Evolutionary conservation across 1,284 basidiomycete species (phyloP).

Genomic region (Heterobasidion irregulare): DNA sequence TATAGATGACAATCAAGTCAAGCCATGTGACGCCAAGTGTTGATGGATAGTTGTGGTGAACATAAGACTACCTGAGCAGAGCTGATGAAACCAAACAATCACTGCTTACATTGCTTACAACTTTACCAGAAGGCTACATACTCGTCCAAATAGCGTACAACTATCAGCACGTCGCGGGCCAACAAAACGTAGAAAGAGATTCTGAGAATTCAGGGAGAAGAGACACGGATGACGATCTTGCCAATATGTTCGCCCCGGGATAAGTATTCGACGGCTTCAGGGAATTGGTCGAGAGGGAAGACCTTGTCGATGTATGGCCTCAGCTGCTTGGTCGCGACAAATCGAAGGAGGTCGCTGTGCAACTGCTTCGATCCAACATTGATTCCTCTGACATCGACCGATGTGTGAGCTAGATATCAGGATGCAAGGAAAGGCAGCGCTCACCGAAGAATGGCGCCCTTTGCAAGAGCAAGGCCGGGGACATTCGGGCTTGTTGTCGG

Average conservation of each 20-base stretch:
- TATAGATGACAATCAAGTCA: no score
- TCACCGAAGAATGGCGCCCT: neutral
- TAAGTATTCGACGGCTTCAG: slow-evolving; percentile 29
- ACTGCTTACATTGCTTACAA: no score
- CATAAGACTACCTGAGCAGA: no score
- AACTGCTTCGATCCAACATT: slow-evolving; percentile 9
- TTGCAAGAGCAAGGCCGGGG: neutral
- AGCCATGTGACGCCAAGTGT: no score
- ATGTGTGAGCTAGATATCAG: neutral
- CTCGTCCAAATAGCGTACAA: no score
- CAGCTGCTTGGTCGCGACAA: slow-evolving; percentile 22
- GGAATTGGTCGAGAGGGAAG: slow-evolving; percentile 28
- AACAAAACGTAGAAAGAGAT: no score
- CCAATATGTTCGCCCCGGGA: slow-evolving; percentile 25
- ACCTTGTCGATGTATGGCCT: slow-evolving; percentile 30
- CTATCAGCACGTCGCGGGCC: no score
- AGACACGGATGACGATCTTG: slow-evolving; percentile 21
- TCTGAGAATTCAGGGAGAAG: neutral
- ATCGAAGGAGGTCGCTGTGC: slow-evolving; percentile 28
- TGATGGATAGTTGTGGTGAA: no score
- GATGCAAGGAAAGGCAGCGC: neutral
- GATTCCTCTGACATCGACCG: neutral
- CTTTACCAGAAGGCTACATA: no score
- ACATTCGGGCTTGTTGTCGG: neutral
- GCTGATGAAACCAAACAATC: no score